Percentiles rank a stretch among this genome's conserved stretches.
Conservation (phyloP, 768 basidiomycete species). For the Suillus cothurnatus region DNA sequence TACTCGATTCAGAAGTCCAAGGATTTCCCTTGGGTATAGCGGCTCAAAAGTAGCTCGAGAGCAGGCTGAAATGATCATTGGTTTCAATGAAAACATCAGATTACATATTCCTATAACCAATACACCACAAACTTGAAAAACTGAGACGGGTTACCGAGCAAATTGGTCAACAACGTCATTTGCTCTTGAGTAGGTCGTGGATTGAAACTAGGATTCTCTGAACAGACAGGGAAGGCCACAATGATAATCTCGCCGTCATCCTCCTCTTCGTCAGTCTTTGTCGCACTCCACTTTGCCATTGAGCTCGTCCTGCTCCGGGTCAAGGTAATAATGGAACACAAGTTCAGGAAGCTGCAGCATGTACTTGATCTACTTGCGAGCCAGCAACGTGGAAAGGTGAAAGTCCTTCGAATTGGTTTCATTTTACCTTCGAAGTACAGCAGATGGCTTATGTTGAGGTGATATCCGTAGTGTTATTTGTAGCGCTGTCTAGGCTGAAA, state of each 20-base stretch:
- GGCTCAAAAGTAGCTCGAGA: not conserved
- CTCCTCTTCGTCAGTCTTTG: not conserved
- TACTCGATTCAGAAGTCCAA: not conserved
- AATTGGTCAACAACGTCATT: not conserved
- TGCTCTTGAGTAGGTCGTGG: not conserved
- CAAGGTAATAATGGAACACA: not conserved
- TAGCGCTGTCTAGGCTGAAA: not conserved
- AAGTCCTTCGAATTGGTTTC: not conserved
- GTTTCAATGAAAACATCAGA: not conserved
- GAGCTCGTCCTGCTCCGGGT: not conserved
- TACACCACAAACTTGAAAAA: too few relatives aligned
- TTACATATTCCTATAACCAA: not conserved
- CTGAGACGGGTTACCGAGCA: not conserved
- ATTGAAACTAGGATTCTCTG: not conserved
- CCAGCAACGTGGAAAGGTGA: not conserved
- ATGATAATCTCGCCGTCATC: not conserved
- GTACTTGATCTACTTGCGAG: not conserved
- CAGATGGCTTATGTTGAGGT: not conserved
- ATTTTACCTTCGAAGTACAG: not conserved
- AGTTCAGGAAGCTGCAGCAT: not conserved
- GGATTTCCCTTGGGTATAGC: not conserved
- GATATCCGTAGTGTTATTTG: not conserved
- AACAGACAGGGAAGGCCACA: not conserved
- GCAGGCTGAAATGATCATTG: not conserved
- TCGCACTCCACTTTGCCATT: not conserved